Evolutionary conservation across 257 asterid species (phyloP).

Genomic region (Fraxinus anomala): DNA sequence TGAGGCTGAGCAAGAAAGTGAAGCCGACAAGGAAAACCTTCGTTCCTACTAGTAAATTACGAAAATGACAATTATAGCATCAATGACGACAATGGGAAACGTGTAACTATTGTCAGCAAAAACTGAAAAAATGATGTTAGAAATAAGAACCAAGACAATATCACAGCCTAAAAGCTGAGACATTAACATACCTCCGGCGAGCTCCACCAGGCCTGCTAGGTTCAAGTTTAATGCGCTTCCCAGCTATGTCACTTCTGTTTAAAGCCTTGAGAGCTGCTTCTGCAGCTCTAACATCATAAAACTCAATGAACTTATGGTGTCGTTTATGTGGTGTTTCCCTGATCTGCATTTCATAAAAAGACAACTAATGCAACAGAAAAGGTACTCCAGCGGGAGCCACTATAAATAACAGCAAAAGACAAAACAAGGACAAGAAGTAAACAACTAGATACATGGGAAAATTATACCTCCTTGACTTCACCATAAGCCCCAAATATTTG

Average conservation of each 20-base stretch:
- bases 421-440: neutral
- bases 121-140: neutral
- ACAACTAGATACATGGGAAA: conserved; percentile 14
- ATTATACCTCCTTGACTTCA: conserved; percentile 89
- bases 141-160: neutral
- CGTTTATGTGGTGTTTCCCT: conserved; percentile 95
- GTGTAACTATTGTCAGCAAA: neutral
- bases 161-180: neutral
- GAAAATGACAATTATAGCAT: neutral
- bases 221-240: conserved; percentile 92
- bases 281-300: conserved; percentile 92
- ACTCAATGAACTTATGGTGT: conserved; percentile 95
- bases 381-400: neutral
- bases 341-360: conserved; percentile 51
- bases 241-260: conserved; percentile 88
- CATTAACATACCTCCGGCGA: conserved; percentile 68
- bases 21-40: neutral
- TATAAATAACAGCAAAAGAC: neutral
- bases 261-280: conserved; percentile 94
- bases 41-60: neutral
- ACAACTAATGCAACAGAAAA: conserved; percentile 13
- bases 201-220: conserved; percentile 98
- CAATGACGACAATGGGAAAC: neutral
- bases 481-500: conserved; percentile 95
- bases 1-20: neutral